These are phyloP conservation scores for Eutypella sp. DNA, from an alignment of 2,329 filamentous ascomycete species.

Conservation along the genomic window DNA sequence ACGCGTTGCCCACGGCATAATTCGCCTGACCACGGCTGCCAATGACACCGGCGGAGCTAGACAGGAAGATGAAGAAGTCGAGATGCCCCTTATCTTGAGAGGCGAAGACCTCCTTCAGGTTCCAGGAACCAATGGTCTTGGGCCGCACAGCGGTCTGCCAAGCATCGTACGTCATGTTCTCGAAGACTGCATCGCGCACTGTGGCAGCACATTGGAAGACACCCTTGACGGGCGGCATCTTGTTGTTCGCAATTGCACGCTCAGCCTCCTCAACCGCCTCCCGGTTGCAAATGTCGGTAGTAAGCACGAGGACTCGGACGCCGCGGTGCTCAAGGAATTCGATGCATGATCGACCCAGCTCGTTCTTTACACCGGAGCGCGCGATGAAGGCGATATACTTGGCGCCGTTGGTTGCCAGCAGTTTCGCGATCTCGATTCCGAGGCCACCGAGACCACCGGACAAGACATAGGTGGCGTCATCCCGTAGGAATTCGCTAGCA, in stretches of 20 bases:
- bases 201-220: conserved; percentile 34
- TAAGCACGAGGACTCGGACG: conserved; percentile 29
- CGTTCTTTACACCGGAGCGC: conserved; percentile 34
- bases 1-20: conserved; percentile 51
- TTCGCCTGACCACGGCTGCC: conserved; percentile 55
- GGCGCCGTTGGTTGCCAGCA: conserved; percentile 47
- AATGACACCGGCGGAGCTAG: conserved; percentile 50
- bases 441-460: conserved; percentile 55
- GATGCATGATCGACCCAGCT: conserved; percentile 18
- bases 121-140: conserved; percentile 46
- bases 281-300: conserved; percentile 39
- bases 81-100: no score
- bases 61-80: conserved; percentile 48
- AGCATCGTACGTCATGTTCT: conserved; percentile 21
- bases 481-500: conserved; percentile 4
- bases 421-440: conserved; percentile 46
- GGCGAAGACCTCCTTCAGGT: conserved; percentile 39
- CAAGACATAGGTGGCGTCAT: conserved; percentile 46
- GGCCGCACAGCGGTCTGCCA: conserved; percentile 41
- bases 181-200: conserved; percentile 19
- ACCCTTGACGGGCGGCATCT: conserved; percentile 34
- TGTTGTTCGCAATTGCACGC: conserved; percentile 7
- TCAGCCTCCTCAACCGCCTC: conserved; percentile 21
- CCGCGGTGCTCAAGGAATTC: conserved; percentile 29
- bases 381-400: conserved; percentile 49